Conservation (phyloP, 306 rosid species). For the Inga laurina region DNA sequence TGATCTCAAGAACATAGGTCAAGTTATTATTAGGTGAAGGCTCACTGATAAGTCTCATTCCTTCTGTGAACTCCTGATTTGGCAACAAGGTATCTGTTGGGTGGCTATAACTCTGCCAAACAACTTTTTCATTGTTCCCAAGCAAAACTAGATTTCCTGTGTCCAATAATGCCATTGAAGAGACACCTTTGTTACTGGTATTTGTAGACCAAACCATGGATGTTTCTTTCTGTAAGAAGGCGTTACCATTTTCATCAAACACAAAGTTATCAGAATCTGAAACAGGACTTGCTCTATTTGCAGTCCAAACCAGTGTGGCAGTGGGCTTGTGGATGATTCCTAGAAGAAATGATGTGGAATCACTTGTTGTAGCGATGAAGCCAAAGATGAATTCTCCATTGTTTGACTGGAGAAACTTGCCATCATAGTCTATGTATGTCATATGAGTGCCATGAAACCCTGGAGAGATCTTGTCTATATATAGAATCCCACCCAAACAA, state of each 20-base stretch:
- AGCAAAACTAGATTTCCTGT: conserved; percentile 59
- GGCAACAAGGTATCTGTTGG: conserved; percentile 65
- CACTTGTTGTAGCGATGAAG: conserved; percentile 38
- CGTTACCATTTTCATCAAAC: conserved; percentile 46
- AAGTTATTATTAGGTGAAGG: conserved; percentile 31
- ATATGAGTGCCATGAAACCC: conserved; percentile 55
- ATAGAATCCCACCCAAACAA: conserved; percentile 39
- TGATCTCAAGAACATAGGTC: conserved; percentile 43
- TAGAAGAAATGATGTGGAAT: conserved; percentile 47
- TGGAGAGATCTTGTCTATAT: conserved; percentile 34
- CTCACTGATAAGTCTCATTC: conserved; percentile 51
- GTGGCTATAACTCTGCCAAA: conserved; percentile 64
- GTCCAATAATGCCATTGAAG: conserved; percentile 46
- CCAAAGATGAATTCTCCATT: conserved; percentile 54
- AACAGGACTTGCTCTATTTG: conserved; percentile 43
- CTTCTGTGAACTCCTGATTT: conserved; percentile 47
- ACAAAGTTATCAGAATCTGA: conserved; percentile 38
- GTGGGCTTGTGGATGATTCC: conserved; percentile 44
- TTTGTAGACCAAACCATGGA: conserved; percentile 44
- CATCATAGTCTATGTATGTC: conserved; percentile 48
- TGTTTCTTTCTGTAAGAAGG: conserved; percentile 25
- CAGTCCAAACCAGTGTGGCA: conserved; percentile 52
- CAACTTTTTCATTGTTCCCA: conserved; percentile 31
- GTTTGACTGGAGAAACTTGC: conserved; percentile 55
- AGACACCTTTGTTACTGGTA: conserved; percentile 39